Evolutionary conservation across 2,329 filamentous ascomycete species (phyloP), one percentile per base, ranked within the genome.

Genomic region (Cytospora leucostoma): DNA sequence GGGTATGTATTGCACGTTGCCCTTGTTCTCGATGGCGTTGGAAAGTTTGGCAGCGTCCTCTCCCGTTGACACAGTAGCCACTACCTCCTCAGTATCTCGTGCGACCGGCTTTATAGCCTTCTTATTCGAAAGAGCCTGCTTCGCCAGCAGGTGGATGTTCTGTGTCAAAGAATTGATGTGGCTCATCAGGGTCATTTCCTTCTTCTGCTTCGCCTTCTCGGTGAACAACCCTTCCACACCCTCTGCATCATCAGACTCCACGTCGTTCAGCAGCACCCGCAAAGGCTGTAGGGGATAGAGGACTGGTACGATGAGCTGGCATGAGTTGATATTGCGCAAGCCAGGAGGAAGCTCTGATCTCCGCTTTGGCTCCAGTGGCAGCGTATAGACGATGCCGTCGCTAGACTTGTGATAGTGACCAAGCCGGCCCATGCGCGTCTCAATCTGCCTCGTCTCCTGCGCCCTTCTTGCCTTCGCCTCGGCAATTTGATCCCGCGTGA

Each of bases 141-240:
- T 88, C 15, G 86, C 87, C 70, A 94, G 78, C 2, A 77, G 74
- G 70, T 91, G 86, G 66, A 93, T 82, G 69, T 91, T 91, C 72
- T 89, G 86, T 2, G 86, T 81, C 8, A 94, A 77, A 70, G 88
- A 91, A 71, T 94, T 94, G 68, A 94, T 74, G 68, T 91, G 89
- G 64, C 85, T 88, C 77, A 90, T 89, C 61, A 95, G 75, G 11
- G 83, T 88, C 77, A 88, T 80, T 50, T 87, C 80, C 47, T 78
- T 80, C 68, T 86, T 82, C 59, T 85, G 79, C 33, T 74, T 75
- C 17, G 84, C 82, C 73, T 83, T 87, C 63, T 83, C 75, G 7
- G 81, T 77, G 69, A 94, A 95, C 0, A 87, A 79, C 58, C 82
- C 79, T 73, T 93, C 88, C 2, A 91, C 79, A 1, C 79, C 79